These are phyloP conservation scores for Cephalotrichum gorgonifer DNA, from an alignment of 2,329 filamentous ascomycete genomes.

Conservation along the genomic window DNA sequence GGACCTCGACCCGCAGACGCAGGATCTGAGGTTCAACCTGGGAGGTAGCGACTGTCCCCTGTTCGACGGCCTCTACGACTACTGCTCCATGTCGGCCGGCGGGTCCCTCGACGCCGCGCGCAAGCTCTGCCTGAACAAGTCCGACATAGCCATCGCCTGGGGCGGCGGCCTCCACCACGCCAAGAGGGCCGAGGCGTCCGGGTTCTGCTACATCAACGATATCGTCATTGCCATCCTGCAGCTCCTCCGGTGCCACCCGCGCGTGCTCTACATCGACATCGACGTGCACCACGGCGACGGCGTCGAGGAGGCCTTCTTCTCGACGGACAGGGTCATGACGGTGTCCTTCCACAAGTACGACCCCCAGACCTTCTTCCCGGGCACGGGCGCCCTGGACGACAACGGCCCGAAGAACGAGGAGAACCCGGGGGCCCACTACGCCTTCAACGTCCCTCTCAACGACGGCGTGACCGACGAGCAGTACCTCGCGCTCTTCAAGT, in stretches of 20 bases:
- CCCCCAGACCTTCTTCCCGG: constrained; percentile 73
- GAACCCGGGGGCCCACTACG: constrained; percentile 81
- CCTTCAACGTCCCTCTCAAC: constrained; percentile 80
- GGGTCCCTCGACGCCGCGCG: constrained; percentile 84
- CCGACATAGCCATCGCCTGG: constrained; percentile 96
- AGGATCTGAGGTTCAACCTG: constrained; percentile 70
- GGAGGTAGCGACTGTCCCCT: constrained; percentile 89
- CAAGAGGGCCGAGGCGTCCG: constrained; percentile 85
- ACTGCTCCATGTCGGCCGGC: constrained; percentile 87
- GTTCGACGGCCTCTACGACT: constrained; percentile 91
- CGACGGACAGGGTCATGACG: constrained; percentile 82
- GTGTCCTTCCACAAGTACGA: constrained; percentile 97
- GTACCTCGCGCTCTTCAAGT: constrained; percentile 77
- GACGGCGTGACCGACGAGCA: constrained; percentile 88
- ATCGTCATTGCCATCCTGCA: constrained; percentile 91
- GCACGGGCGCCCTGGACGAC: constrained; percentile 77
- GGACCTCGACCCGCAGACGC: constrained; percentile 54
- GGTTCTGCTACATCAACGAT: constrained; percentile 99
- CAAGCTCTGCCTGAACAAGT: constrained; percentile 76
- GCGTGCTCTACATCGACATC: constrained; percentile 90
- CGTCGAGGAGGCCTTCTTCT: constrained; percentile 85
- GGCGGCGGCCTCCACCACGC: constrained; percentile 93
- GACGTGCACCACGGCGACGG: constrained; percentile 89
- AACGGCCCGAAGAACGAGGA: constrained; percentile 74
- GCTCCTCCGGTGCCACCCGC: constrained; percentile 68